These are phyloP conservation scores for Apiospora malaysiana DNA, from an alignment of 2,329 filamentous ascomycete genomes.

Conservation along the genomic window DNA sequence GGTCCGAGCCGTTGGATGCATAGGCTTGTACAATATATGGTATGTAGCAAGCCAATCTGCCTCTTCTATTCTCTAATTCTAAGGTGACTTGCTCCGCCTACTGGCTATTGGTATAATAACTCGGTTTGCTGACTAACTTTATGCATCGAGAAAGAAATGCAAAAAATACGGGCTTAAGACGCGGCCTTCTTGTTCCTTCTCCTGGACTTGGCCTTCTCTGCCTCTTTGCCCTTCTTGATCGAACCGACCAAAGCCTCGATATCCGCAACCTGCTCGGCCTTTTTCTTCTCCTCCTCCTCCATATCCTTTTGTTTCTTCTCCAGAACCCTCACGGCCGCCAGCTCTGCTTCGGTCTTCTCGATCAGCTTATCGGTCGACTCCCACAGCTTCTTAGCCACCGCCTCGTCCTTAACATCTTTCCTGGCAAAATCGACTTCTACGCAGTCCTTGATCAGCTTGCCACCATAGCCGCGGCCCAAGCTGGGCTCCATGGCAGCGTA, in stretches of 20 bases:
- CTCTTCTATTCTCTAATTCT: conserved; percentile 17
- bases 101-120: not conserved
- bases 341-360: conserved; percentile 79
- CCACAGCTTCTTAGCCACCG: conserved; percentile 85
- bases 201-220: conserved; percentile 40
- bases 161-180: conserved; percentile 26
- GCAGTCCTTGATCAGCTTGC: conserved; percentile 87
- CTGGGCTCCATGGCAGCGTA: conserved; percentile 83
- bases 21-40: not conserved
- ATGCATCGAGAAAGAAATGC: conserved; percentile 9
- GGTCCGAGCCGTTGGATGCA: not conserved
- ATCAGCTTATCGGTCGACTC: conserved; percentile 86
- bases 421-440: conserved; percentile 74
- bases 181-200: conserved; percentile 40
- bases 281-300: conserved; percentile 37
- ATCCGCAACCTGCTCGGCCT: conserved; percentile 38
- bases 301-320: conserved; percentile 49
- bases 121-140: not conserved
- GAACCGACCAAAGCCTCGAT: conserved; percentile 36
- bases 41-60: too few relatives aligned
- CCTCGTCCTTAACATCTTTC: conserved; percentile 78
- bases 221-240: conserved; percentile 43
- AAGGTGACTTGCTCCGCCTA: not conserved
- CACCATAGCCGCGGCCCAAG: conserved; percentile 69
- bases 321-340: conserved; percentile 55